Conservation (phyloP, 2,329 filamentous ascomycete species). For the Cladophialophora chaetospira region DNA sequence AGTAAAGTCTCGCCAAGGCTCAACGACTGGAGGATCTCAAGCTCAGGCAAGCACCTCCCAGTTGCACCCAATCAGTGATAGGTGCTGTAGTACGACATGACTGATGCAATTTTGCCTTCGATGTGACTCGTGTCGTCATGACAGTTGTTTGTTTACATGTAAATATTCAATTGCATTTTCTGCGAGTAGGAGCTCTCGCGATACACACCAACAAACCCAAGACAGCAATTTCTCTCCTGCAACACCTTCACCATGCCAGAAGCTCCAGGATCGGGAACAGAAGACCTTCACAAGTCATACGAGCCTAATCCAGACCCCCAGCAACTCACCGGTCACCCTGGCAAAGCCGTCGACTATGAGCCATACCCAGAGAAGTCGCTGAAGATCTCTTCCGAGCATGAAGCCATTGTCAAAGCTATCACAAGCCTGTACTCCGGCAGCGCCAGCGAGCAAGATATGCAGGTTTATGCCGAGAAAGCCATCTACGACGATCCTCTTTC, state of each 20-base stretch:
- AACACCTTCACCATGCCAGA: neutral
- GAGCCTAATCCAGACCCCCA: slow-evolving; percentile 33
- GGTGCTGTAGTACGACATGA: too few relatives aligned
- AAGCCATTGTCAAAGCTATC: slow-evolving; percentile 48
- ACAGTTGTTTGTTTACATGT: neutral
- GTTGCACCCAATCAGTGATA: too few relatives aligned
- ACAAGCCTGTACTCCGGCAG: slow-evolving; percentile 51
- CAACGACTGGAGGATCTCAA: too few relatives aligned
- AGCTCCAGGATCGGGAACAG: neutral
- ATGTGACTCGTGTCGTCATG: neutral
- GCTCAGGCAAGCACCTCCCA: too few relatives aligned
- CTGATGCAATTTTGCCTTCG: neutral
- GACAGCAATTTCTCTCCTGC: neutral
- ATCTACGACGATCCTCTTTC: slow-evolving; percentile 54
- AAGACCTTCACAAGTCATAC: slow-evolving; percentile 30
- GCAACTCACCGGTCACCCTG: slow-evolving; percentile 33
- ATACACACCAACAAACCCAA: neutral
- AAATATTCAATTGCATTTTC: neutral
- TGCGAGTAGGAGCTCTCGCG: neutral
- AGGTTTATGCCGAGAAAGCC: slow-evolving; percentile 50
- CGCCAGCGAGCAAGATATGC: slow-evolving; percentile 52
- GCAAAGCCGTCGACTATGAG: slow-evolving; percentile 45
- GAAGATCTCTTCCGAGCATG: slow-evolving; percentile 38
- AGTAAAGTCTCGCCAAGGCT: too few relatives aligned
- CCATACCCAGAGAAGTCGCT: slow-evolving; percentile 44